Base-by-base conservation (phyloP, 2,329 filamentous ascomycete species). In the Arthroderma sp. region DNA sequence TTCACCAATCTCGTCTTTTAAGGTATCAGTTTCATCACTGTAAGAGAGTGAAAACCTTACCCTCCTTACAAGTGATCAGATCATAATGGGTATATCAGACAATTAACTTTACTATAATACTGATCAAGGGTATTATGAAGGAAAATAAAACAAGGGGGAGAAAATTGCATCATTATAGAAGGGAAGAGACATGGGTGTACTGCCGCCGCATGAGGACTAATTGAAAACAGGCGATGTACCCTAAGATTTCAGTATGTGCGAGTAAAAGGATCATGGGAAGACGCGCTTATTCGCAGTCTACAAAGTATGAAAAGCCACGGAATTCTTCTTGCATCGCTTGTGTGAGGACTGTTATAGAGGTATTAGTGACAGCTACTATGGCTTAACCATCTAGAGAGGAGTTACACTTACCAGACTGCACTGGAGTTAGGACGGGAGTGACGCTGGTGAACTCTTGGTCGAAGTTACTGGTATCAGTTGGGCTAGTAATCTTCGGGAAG, bases 281-380 rank as follows among this genome's bases (percentile, higher is more conserved):
- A 28, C 44, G 19, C 44, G 39, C 66, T 77, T 72, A 91, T 61
- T 86, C 86, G 74, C 94, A 94, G 72, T 95, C 90, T 60, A 88
- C 88, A 55, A 88, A 93, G 75, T 98, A 98, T 25, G 91, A 97
- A 78, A 98, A 98, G 63, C 93, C 93, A 59, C 93, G 84, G 86
- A 98, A 98, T 72, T 98, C 91, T 77, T 98, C 93, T 76, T 98
- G 93, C 91, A 97, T 97, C 44, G 90, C 89, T 78, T 97, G 93
- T 28, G 91, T 95, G 62, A 98, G 81, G 47, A 98, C 93, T 95
- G 64, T 44, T 15, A 56, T 6, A 56, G 52, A 52, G 25, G 64
- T 58, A 39, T 57, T 64, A 56, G 60, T 61, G 41, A 23, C 11
- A 41, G 54, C 56, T 35, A 35, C 55, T 56, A 25, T 4, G 5